A percentile compares a stretch with the other conserved stretches of the same genome.
Conservation (phyloP, 306 rosid genomes). For the Luffa aegyptiaca region DNA sequence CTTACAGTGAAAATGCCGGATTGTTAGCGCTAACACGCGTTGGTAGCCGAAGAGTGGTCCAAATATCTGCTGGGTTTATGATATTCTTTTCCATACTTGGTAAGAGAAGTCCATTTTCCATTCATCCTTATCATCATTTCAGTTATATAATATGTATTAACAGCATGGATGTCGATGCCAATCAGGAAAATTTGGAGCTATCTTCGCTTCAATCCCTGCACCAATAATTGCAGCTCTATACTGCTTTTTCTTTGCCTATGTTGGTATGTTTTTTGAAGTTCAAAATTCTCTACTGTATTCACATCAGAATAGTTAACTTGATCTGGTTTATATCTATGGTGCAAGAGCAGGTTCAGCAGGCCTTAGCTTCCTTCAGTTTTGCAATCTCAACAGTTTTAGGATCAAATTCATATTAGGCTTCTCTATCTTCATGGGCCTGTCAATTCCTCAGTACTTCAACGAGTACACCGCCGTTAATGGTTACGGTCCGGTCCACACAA, state of each 20-base stretch:
- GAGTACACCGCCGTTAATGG: slow-evolving; percentile 77
- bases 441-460: slow-evolving; percentile 89
- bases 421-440: slow-evolving; percentile 81
- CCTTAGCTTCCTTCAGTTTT: slow-evolving; percentile 74
- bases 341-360: slow-evolving; percentile 77
- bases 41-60: slow-evolving; percentile 95
- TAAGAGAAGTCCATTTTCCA: slow-evolving; percentile 3
- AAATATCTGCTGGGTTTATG: slow-evolving; percentile 93
- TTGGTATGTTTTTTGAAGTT: slow-evolving; percentile 45
- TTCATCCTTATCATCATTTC: background rate
- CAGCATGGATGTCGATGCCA: background rate
- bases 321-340: background rate
- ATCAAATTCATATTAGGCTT: slow-evolving; percentile 74
- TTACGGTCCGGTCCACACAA: slow-evolving; percentile 82
- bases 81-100: slow-evolving; percentile 94
- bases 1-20: slow-evolving; percentile 78
- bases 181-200: slow-evolving; percentile 91
- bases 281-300: background rate
- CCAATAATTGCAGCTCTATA: slow-evolving; percentile 81
- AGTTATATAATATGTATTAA: background rate
- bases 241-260: slow-evolving; percentile 94
- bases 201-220: slow-evolving; percentile 92
- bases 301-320: slow-evolving; percentile 3
- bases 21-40: slow-evolving; percentile 87
- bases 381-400: slow-evolving; percentile 86